These are phyloP conservation scores for Zygosaccharomyces lentus DNA, from an alignment of 805 yeast genomes.

Conservation along the genomic window DNA sequence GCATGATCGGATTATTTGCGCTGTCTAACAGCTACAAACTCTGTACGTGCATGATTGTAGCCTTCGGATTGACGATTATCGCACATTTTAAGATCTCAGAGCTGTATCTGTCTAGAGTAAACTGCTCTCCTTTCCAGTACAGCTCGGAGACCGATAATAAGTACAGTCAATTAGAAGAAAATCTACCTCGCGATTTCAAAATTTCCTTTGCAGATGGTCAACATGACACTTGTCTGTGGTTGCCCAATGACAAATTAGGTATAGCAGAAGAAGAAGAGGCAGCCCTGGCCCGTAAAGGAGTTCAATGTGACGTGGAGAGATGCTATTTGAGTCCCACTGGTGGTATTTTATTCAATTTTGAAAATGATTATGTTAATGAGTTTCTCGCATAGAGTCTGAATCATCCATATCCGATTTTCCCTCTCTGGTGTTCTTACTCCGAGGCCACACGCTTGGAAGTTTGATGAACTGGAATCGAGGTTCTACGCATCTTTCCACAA, in stretches of 20 bases:
- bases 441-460: conserved; percentile 86
- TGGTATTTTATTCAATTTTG: conserved; percentile 10
- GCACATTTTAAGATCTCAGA: conserved; percentile 50
- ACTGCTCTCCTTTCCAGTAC: conserved; percentile 7
- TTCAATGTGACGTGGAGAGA: conserved; percentile 12
- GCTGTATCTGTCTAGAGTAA: conserved; percentile 13
- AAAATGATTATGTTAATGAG: not conserved
- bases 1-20: conserved; percentile 71
- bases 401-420: conserved; percentile 23
- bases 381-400: conserved; percentile 4
- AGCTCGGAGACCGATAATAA: conserved; percentile 3
- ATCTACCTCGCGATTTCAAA: conserved; percentile 3
- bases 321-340: conserved; percentile 17
- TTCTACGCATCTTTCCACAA: conserved; percentile 86
- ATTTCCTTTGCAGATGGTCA: conserved; percentile 16
- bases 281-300: conserved; percentile 15
- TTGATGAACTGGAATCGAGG: conserved; percentile 85
- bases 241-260: conserved; percentile 41
- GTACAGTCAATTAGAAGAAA: conserved; percentile 3
- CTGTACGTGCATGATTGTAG: conserved; percentile 46
- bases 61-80: conserved; percentile 51
- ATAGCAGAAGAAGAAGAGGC: conserved; percentile 28
- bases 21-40: conserved; percentile 48
- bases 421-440: conserved; percentile 52
- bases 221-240: conserved; percentile 35